Evolutionary conservation across 352 stramenopile species (phyloP), one percentile per base, ranked within the genome.

Genomic region (Phytophthora sp.): DNA sequence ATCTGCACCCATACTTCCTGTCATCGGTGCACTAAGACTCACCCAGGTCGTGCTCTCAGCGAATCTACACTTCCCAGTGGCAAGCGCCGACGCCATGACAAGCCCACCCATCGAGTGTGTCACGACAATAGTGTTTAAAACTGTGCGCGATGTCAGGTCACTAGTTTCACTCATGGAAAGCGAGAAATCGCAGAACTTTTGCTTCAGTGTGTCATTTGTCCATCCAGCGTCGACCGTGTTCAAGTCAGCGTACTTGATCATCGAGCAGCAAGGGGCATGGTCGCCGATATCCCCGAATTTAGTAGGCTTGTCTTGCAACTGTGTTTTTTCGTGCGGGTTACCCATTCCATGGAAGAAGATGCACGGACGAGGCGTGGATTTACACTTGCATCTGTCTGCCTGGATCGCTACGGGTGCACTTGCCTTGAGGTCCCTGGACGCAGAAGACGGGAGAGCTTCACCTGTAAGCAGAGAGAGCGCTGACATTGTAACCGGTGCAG

Each of bases 41-140:
- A 68, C 58, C 64, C 64, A 72, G 13, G 57, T 50, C 23, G 64
- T 46, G 30, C 21, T 68, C 3, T 49, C 12, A 5, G 49, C 46
- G 20, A 72, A 46, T 11, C 38, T 58, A 26, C 64, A 72, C 29
- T 30, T 60, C 23, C 46, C 53, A 0, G 38, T 68, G 1, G 64
- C 64, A 8, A 72, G 27, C 16, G 64, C 57, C 20, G 11, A 42
- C 0, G 64, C 50, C 38, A 72, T 54, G 18, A 58, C 44, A n/a
- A 72, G 36, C 11, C 64, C 64, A 11, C 64, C 57, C 64, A 72
- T 72, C 5, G 64, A 72, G 24, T 72, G 64, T 5, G 64, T 68
- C 16, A 72, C 51, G 5, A 72, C 21, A 27, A 72, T 72, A 2
- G 57, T 72, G 18, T 72, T 24, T 4, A 33, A 8, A n/a, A 72